These are phyloP conservation scores for Salpingoeca rosetta DNA, from an alignment of 78 protist genomes.

Conservation along the genomic window DNA sequence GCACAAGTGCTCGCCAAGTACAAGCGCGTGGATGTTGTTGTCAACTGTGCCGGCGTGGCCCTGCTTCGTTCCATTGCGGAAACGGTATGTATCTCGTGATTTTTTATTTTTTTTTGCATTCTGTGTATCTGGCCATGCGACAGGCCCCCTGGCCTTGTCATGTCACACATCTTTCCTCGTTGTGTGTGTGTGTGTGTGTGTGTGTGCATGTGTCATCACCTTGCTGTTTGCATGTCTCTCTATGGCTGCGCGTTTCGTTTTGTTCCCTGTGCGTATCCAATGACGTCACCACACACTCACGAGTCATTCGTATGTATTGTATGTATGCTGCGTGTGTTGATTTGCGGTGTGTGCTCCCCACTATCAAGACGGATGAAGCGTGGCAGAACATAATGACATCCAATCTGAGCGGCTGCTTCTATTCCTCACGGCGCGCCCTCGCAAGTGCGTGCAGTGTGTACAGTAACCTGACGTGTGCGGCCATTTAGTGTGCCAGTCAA, in stretches of 20 bases:
- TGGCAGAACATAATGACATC: not conserved
- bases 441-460: not conserved
- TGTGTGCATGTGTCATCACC: not conserved
- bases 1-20: not conserved
- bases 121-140: not conserved
- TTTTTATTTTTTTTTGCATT: not conserved
- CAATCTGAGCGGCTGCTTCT: not conserved
- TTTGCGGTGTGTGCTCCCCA: no score
- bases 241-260: not conserved
- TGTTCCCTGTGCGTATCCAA: not conserved
- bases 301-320: no score
- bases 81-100: not conserved
- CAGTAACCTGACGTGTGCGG: no score
- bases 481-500: no score
- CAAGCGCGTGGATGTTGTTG: not conserved
- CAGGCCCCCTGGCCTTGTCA: no score
- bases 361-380: not conserved
- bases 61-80: not conserved
- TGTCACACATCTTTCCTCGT: no score
- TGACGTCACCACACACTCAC: no score
- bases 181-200: not conserved
- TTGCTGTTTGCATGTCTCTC: not conserved
- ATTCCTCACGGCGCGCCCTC: not conserved
- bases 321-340: no score
- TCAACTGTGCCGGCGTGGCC: not conserved